Base-by-base conservation (phyloP, 1,139 yeast species). In the Geotrichum reessii region DNA sequence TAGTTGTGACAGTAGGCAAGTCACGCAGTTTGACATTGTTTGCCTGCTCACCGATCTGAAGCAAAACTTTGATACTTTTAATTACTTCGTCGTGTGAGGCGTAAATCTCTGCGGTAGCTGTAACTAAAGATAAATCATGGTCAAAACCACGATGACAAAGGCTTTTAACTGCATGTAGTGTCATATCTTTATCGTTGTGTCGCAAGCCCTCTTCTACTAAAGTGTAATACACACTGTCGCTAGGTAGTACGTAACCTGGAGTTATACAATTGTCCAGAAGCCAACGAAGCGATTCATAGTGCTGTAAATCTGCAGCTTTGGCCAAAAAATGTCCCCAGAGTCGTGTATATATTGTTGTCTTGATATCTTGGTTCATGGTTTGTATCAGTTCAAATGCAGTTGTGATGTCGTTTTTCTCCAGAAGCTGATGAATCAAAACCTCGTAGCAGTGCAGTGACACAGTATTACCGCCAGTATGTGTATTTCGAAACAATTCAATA, bases 311-410 rank as follows among this genome's bases (percentile, higher is more conserved):
- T 25, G 70, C 64, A 1, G 69, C 69, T 6, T 63, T 60, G 11
- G 69, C 63, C 14, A 70, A 53, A 50, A 71, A 68, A 40, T 71
- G 57, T 6, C 74, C 75, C 74, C 75, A 72, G 1, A 73, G 66
- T 12, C 75, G 66, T 1, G 73, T 62, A 53, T 63, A 70, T 2
- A 71, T 64, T 5, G 56, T 61, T 22, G 22, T 57, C 21, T 52
- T 55, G 3, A 22, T 19, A 14, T 25, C 5, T 12, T 55, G 47
- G 12, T 52, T n/a, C 61, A 72, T 63, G 27, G 63, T 58, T 54
- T 65, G 64, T 58, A 70, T 63, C 14, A 69, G 61, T 28, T 67
- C 67, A 59, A 65, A 59, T 5, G 71, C 68, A 55, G 64, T 65
- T n/a, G 69, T 74, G 19, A 65, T 58, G 54, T 72, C 75, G 9